Conservation (phyloP, 139 green algal species). For the Deuterostichococcus epilithicus region DNA sequence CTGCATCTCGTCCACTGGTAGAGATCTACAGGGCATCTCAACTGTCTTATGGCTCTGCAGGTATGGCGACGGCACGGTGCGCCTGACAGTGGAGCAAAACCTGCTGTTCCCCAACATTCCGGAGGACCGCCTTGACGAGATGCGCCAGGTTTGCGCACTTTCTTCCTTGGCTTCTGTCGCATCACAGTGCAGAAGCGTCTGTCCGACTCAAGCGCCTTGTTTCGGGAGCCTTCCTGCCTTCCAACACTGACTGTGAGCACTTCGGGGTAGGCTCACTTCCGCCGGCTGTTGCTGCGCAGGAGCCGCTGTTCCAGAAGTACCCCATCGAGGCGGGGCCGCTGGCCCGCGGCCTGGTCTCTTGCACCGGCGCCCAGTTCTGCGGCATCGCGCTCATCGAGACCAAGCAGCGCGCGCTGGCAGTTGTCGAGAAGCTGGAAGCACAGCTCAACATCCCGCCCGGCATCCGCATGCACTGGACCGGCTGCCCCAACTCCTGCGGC, state of each 20-base stretch:
- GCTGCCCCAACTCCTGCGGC: slow-evolving; percentile 97
- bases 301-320: slow-evolving; percentile 82
- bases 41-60: slow-evolving; percentile 8
- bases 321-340: slow-evolving; percentile 25
- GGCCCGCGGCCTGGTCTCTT: slow-evolving; percentile 59
- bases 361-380: slow-evolving; percentile 97
- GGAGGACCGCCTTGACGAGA: slow-evolving; percentile 68
- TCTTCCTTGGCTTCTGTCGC: too few relatives aligned
- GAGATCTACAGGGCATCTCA: too few relatives aligned
- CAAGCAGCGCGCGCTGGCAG: slow-evolving; percentile 73
- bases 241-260: neutral
- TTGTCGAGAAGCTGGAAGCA: slow-evolving; percentile 79
- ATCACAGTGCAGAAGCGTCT: too few relatives aligned
- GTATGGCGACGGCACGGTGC: slow-evolving; percentile 84
- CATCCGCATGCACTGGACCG: slow-evolving; percentile 96
- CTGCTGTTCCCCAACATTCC: slow-evolving; percentile 88
- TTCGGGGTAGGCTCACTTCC: too few relatives aligned
- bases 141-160: slow-evolving; percentile 37
- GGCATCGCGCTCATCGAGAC: slow-evolving; percentile 94
- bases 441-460: slow-evolving; percentile 71
- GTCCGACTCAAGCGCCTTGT: too few relatives aligned
- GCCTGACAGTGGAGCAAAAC: slow-evolving; percentile 96
- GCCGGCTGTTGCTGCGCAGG: slow-evolving; percentile 34
- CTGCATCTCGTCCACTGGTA: too few relatives aligned
- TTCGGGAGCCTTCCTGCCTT: too few relatives aligned